Evolutionary conservation across 768 basidiomycete genomes (phyloP).

Genomic region (Gloeostereum incarnatum): DNA sequence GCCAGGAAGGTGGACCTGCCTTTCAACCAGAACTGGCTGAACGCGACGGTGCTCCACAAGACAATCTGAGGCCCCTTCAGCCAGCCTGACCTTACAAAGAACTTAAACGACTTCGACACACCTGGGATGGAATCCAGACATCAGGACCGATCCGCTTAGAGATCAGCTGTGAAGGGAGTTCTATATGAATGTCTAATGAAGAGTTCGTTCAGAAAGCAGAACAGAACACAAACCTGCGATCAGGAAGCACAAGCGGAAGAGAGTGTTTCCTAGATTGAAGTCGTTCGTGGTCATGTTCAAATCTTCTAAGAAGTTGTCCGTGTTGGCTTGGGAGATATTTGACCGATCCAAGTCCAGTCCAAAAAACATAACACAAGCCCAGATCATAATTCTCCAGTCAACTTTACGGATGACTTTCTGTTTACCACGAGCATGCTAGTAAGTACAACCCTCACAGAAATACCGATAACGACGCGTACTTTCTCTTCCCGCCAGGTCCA

Average conservation of each 20-base stretch:
- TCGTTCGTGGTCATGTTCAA: constrained; percentile 53
- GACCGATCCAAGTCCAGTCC: constrained; percentile 46
- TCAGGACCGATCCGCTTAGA: constrained; percentile 64
- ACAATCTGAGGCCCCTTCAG: constrained; percentile 26
- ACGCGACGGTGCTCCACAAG: constrained; percentile 46
- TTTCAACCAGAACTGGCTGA: constrained; percentile 50
- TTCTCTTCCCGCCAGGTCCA: constrained; percentile 69
- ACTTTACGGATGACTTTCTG: constrained; percentile 49
- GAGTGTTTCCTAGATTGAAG: constrained; percentile 54
- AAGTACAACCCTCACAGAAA: neutral
- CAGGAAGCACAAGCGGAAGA: constrained; percentile 41
- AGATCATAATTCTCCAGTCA: constrained; percentile 49
- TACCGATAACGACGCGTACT: constrained; percentile 18
- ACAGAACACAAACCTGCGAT: constrained; percentile 22
- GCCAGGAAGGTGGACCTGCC: constrained; percentile 46
- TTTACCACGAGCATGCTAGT: too few species aligned
- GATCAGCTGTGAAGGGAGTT: constrained; percentile 59
- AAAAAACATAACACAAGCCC: constrained; percentile 60
- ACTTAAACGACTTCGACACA: constrained; percentile 9
- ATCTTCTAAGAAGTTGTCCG: constrained; percentile 60
- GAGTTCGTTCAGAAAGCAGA: neutral
- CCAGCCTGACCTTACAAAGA: neutral
- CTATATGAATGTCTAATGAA: constrained; percentile 14
- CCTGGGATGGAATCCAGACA: constrained; percentile 55
- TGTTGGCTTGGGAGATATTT: constrained; percentile 59